These are phyloP conservation scores for Ustilago sp. DNA, from an alignment of 1,284 basidiomycete species.

Conservation along the genomic window DNA sequence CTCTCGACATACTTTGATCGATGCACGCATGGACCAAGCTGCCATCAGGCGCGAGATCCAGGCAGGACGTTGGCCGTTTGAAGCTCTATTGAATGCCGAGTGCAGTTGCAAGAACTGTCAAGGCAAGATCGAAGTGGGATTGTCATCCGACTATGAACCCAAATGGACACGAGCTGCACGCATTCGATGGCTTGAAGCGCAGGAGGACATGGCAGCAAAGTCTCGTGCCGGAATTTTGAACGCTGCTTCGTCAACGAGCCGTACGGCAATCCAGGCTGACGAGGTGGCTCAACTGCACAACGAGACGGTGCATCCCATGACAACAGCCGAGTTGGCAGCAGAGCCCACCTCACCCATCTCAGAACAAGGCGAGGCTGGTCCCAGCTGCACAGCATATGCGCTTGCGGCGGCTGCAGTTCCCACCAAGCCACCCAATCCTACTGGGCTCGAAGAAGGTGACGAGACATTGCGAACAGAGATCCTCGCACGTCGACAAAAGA, in stretches of 20 bases:
- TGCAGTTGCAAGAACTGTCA: slow-evolving; percentile 52
- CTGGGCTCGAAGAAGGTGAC: slow-evolving; percentile 32
- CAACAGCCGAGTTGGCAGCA: slow-evolving; percentile 30
- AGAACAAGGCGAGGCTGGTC: slow-evolving; percentile 9
- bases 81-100: slow-evolving; percentile 39
- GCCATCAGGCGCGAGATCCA: slow-evolving; percentile 25
- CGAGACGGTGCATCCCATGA: slow-evolving; percentile 38
- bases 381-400: background rate
- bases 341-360: slow-evolving; percentile 23
- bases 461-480: slow-evolving; percentile 36
- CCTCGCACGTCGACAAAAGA: slow-evolving; percentile 26
- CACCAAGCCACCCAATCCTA: slow-evolving; percentile 17
- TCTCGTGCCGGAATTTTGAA: background rate
- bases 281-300: slow-evolving; percentile 41
- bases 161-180: slow-evolving; percentile 41
- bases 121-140: slow-evolving; percentile 37
- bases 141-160: slow-evolving; percentile 34
- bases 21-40: slow-evolving; percentile 21
- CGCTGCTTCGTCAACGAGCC: slow-evolving; percentile 13
- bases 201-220: slow-evolving; percentile 18
- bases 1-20: slow-evolving; percentile 2
- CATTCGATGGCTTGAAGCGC: slow-evolving; percentile 39
- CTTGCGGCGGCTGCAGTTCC: background rate
- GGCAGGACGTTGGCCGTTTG: slow-evolving; percentile 46
- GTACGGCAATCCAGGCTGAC: slow-evolving; percentile 44